Evolutionary conservation across 1,139 yeast species (phyloP), one percentile per base, ranked within the genome.

Genomic region (Hansenula lynferdii): DNA sequence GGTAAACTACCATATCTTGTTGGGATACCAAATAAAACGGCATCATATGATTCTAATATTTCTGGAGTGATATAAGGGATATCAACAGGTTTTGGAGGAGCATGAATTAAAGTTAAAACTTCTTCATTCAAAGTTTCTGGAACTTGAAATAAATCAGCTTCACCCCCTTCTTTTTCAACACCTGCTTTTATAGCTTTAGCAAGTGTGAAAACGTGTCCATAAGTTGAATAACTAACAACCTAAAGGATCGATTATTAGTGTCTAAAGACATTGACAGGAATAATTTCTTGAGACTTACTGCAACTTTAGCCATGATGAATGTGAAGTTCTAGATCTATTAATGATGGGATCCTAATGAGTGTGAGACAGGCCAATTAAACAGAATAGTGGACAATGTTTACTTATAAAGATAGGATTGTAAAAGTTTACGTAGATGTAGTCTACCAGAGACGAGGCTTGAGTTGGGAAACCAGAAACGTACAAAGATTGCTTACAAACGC

Each of bases 1-100:
- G 95, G 89, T 64, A 75, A 67, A 64, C 72, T 80, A 64, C 95
- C 95, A 60, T 60, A 85, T 67, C 95, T 77, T 41, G 95, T 85
- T 56, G 95, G 92, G 49, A 85, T 62, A 57, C 95, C 95, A 49
- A 85, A 83, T 48, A 85, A 49, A 68, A 82, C 77, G 36, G 82
- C 89, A 57, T 85, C 94, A 65, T 81, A 85, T 48, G 72, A 64
- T 22, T 64, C 60, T 50, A 85, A 69, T 23, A 77, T 73, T 10
- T 72, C 81, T 16, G 64, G 56, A 15, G 85, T 67, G 37, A 85
- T 85, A 56, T 77, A 65, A 56, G 94, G 92, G 61, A 72, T 77
- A 49, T 76, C 74, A 44, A 82, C 72, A 44, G 84, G 75, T 58
- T 73, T 80, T 32, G 78, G 69, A 42, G 87, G 83, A 42, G 92